A percentile compares a stretch with the other conserved stretches of the same genome.
Evolutionary conservation across 768 basidiomycete species (phyloP).

Genomic region (Mycena leptocephala): DNA sequence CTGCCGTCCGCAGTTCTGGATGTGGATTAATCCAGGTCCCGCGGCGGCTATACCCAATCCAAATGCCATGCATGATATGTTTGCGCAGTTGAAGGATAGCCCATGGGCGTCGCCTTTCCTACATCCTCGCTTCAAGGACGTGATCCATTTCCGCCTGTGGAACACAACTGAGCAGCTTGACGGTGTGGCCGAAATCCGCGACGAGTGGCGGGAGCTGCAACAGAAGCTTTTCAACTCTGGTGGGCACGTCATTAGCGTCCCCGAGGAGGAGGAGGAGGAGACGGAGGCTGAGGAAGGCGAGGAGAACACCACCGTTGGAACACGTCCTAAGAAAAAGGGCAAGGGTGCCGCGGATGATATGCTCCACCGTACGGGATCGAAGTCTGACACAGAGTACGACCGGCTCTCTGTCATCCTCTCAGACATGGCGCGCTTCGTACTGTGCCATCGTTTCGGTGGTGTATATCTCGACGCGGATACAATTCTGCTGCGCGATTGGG

Average conservation of each 20-base stretch:
- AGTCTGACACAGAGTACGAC: constrained; percentile 91
- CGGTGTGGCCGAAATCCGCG: constrained; percentile 86
- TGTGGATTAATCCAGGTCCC: constrained; percentile 97
- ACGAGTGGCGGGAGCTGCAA: constrained; percentile 87
- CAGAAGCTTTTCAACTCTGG: constrained; percentile 91
- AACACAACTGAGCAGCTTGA: constrained; percentile 98
- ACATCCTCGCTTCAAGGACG: constrained; percentile 89
- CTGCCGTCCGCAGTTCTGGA: constrained; percentile 94
- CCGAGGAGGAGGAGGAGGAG: constrained; percentile 53
- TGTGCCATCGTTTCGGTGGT: constrained; percentile 95
- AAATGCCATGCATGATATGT: constrained; percentile 87
- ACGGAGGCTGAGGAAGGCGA: constrained; percentile 51
- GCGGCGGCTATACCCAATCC: constrained; percentile 90
- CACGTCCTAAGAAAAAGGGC: constrained; percentile 53
- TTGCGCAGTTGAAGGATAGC: constrained; percentile 79
- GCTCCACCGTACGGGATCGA: constrained; percentile 88
- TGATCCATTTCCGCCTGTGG: constrained; percentile 95
- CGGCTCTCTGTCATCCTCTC: constrained; percentile 93
- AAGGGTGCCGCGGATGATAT: constrained; percentile 65
- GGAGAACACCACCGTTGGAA: constrained; percentile 68
- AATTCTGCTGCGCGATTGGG: constrained; percentile 94
- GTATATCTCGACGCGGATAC: constrained; percentile 97
- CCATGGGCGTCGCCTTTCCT: constrained; percentile 96
- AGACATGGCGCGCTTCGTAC: constrained; percentile 96
- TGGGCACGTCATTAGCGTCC: constrained; percentile 81